Base-by-base conservation (phyloP, 177 flowering plant species). In the Vitis hybrid region DNA sequence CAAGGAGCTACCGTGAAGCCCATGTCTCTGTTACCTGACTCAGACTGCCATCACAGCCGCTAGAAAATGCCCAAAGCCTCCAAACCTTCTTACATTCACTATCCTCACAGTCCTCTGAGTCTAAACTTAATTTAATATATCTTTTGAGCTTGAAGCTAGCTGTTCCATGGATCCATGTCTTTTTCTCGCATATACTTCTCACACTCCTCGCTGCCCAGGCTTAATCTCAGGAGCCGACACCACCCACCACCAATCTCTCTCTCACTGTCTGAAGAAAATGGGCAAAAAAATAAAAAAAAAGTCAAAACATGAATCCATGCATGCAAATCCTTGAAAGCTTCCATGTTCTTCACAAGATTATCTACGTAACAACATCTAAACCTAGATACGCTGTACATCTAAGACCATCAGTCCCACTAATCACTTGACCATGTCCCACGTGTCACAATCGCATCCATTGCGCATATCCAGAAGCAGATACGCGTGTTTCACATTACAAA, bases 401-500 rank as follows among this genome's bases (percentile, higher is more conserved):
- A 71, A 51, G 64, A 74, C 76, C 75, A 55, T 68, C 56, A 19
- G 18, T 62, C 70, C 64, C 66, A 6, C 21, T n/a, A 46, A 68
- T 68, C 58, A 32, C 27, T 68, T 18, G 46, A 19, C 11, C 18
- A 59, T 80, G 77, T 68, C 78, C 82, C 80, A 74, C 77, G 78
- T 79, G 80, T 81, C 82, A 64, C 62, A 70, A 71, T 75, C 81
- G 54, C 57, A 75, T 74, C 69, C 66, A 68, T 64, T 66, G 30
- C 48, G 19, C 76, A 63, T 35, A 72, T 75, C 80, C 54, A 49
- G 52, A 69, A 21, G 64, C 54, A 55, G 80, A 82, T 80, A 76
- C 72, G 68, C 75, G 52, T 72, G 77, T 76, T 76, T 72, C 78
- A 66, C 68, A 67, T 65, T n/a, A 70, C 3, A 19, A 6, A 62